A percentile compares a stretch with the other conserved stretches of the same genome.
These are phyloP conservation scores for Moesziomyces parantarcticus DNA, from an alignment of 1,284 basidiomycete species.

Conservation along the genomic window DNA sequence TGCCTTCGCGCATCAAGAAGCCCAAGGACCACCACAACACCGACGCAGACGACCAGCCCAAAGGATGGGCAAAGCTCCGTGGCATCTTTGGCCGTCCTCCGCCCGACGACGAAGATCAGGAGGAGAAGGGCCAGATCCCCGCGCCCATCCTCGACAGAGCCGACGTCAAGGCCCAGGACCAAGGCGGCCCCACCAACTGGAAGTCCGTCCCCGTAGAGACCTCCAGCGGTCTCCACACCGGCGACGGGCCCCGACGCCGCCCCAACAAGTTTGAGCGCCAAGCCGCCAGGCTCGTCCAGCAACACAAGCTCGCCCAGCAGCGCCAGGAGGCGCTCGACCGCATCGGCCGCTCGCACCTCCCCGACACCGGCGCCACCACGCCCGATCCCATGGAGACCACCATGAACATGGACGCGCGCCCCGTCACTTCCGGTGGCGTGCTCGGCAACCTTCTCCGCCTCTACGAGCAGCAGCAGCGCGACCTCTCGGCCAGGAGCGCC, in stretches of 20 bases:
- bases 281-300: conserved; percentile 58
- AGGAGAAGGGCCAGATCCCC: conserved; percentile 42
- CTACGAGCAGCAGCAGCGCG: conserved; percentile 64
- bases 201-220: conserved; percentile 66
- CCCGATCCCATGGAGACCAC: conserved; percentile 61
- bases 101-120: conserved; percentile 34
- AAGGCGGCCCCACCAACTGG: conserved; percentile 63
- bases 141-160: conserved; percentile 8
- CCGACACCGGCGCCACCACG: conserved; percentile 57
- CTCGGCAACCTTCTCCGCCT: conserved; percentile 65
- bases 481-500: conserved; percentile 26
- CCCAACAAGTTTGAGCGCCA: conserved; percentile 63
- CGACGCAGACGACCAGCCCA: conserved; percentile 34
- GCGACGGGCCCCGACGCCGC: conserved; percentile 48
- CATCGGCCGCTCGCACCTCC: conserved; percentile 55
- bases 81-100: conserved; percentile 49
- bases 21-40: conserved; percentile 15
- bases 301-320: conserved; percentile 54
- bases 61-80: conserved; percentile 62
- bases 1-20: conserved; percentile 56
- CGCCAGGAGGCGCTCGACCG: conserved; percentile 47
- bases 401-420: conserved; percentile 61
- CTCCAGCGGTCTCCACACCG: conserved; percentile 59
- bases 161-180: conserved; percentile 26
- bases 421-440: conserved; percentile 56